Conservation (phyloP, 1,284 basidiomycete genomes). For the Porogramme epimiltina region DNA sequence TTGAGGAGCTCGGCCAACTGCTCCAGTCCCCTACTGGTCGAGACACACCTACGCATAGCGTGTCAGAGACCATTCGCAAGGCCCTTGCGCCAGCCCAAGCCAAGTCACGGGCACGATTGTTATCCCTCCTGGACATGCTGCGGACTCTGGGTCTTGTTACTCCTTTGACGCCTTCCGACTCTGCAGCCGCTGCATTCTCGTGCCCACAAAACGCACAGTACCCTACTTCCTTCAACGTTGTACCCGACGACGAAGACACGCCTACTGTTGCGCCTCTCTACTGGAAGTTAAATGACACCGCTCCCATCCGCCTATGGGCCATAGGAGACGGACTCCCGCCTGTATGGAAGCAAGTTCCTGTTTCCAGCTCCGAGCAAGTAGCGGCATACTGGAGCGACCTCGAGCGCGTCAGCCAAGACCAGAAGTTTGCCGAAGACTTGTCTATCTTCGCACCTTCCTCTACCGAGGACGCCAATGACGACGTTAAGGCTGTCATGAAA, state of each 20-base stretch:
- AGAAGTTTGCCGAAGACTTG: constrained; percentile 26
- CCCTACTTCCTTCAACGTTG: constrained; percentile 48
- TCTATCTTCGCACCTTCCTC: constrained; percentile 16
- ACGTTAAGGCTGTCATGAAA: constrained; percentile 33
- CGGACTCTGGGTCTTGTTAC: constrained; percentile 52
- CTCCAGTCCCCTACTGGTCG: constrained; percentile 48
- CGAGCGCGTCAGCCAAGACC: constrained; percentile 44
- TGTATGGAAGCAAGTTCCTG: constrained; percentile 50
- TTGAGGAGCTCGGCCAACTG: constrained; percentile 52
- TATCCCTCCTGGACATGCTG: constrained; percentile 62
- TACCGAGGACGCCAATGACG: constrained; percentile 9
- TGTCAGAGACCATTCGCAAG: constrained; percentile 50
- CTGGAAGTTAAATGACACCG: constrained; percentile 59
- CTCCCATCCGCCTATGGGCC: constrained; percentile 62
- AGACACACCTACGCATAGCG: constrained; percentile 47
- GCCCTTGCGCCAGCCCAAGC: constrained; percentile 58
- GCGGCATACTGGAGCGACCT: constrained; percentile 60
- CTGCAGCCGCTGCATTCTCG: constrained; percentile 42
- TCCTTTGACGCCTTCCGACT: constrained; percentile 51
- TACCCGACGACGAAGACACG: constrained; percentile 45
- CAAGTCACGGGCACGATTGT: constrained; percentile 55
- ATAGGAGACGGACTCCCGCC: constrained; percentile 51
- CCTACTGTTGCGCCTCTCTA: constrained; percentile 52
- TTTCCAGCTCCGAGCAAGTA: constrained; percentile 41
- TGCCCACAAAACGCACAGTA: constrained; percentile 43